Percentiles rank a stretch among this genome's conserved stretches.
Evolutionary conservation across 2,329 filamentous ascomycete species (phyloP).

Genomic region (Exophiala oligosperma): DNA sequence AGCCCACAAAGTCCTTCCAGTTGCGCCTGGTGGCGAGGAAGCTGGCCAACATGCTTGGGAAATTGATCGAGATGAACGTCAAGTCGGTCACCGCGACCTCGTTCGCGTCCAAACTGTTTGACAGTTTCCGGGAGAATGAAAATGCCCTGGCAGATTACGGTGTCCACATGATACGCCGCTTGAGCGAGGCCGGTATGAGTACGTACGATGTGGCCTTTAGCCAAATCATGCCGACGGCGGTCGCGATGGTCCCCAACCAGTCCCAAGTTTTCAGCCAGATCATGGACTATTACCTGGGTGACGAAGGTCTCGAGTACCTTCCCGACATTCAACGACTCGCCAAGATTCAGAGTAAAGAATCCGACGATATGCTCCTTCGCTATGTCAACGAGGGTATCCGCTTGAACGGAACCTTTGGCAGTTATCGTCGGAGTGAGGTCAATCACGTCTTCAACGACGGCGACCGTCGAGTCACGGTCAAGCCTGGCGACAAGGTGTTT

Average conservation of each 20-base stretch:
- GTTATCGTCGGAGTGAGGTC: slow-evolving; percentile 57
- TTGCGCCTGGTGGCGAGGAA: slow-evolving; percentile 60
- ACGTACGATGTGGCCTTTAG: slow-evolving; percentile 68
- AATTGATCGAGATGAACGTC: slow-evolving; percentile 64
- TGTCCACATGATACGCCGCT: slow-evolving; percentile 61
- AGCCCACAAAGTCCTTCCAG: slow-evolving; percentile 66
- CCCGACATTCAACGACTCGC: slow-evolving; percentile 63
- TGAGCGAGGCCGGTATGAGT: slow-evolving; percentile 64
- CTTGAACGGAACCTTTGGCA: slow-evolving; percentile 62
- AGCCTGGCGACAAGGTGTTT: slow-evolving; percentile 61
- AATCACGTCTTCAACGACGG: slow-evolving; percentile 52
- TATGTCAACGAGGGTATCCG: slow-evolving; percentile 73
- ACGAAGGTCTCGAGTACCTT: slow-evolving; percentile 56
- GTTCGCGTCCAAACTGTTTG: slow-evolving; percentile 54
- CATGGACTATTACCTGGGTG: slow-evolving; percentile 69
- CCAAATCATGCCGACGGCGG: slow-evolving; percentile 67
- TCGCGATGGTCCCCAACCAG: slow-evolving; percentile 69
- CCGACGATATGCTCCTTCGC: slow-evolving; percentile 64
- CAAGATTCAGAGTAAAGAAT: slow-evolving; percentile 54
- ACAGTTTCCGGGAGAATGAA: slow-evolving; percentile 51
- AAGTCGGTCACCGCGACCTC: slow-evolving; percentile 60
- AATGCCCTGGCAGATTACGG: slow-evolving; percentile 65
- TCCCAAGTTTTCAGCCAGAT: slow-evolving; percentile 71
- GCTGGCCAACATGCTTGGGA: slow-evolving; percentile 60
- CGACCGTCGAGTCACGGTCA: slow-evolving; percentile 49